phyloP scores from a whole-genome alignment of 257 asterid species.

The Thymus quinquecostatus region DNA sequence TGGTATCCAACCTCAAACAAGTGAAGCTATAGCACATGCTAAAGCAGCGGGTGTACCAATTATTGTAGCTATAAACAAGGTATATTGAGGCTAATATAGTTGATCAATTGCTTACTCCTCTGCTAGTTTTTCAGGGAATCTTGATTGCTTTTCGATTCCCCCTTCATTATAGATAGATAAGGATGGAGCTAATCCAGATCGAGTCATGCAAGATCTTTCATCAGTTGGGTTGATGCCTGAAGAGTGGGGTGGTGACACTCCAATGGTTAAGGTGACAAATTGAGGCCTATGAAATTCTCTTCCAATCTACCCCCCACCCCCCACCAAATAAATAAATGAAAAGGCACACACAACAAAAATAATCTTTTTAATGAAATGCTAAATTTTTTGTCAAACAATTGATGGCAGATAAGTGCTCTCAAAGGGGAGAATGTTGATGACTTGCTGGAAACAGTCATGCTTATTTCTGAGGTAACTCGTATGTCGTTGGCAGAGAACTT shows the following conservation, averaged over 20 bases:
- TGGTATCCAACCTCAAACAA: constrained; percentile 95
- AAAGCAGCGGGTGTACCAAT: constrained; percentile 94
- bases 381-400: constrained; percentile 32
- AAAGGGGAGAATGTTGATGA: constrained; percentile 95
- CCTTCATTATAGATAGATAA: constrained; percentile 68
- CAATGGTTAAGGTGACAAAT: constrained; percentile 82
- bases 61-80: constrained; percentile 94
- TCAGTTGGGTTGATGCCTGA: constrained; percentile 92
- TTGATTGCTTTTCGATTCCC: constrained; percentile 26
- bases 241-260: constrained; percentile 95
- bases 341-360: not conserved
- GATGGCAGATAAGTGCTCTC: constrained; percentile 89
- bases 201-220: constrained; percentile 92
- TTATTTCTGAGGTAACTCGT: constrained; percentile 88
- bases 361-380: constrained; percentile 31
- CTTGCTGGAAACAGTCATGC: constrained; percentile 93
- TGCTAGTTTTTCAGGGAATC: constrained; percentile 25
- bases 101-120: constrained; percentile 20
- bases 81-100: constrained; percentile 26
- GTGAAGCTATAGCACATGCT: constrained; percentile 98
- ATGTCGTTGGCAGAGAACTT: constrained; percentile 13
- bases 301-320: not conserved
- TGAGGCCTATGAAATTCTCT: constrained; percentile 29
- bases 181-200: constrained; percentile 91
- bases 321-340: not conserved